Evolutionary conservation across 129 eudicot species (phyloP).

Genomic region (Scalesia atractyloides): DNA sequence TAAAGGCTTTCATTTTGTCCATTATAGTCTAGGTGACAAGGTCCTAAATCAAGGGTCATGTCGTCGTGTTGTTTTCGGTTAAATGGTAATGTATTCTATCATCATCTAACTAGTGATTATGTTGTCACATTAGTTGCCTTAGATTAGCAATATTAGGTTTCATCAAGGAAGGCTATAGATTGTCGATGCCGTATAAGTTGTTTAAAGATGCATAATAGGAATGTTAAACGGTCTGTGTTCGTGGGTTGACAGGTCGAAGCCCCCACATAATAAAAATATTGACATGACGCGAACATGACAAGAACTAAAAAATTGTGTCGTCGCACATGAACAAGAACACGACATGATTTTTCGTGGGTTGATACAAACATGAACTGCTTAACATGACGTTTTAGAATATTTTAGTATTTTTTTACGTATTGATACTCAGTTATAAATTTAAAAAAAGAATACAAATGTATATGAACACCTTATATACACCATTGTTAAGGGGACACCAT

Average conservation of each 20-base stretch:
- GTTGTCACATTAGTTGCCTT: neutral
- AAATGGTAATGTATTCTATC: neutral
- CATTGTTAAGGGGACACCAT: no score
- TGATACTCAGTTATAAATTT: no score
- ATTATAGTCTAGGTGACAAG: neutral
- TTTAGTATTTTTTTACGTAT: no score
- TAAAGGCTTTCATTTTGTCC: neutral
- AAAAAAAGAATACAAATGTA: no score
- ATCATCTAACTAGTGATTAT: neutral
- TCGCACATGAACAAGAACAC: no score
- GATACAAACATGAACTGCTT: no score
- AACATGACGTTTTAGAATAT: no score
- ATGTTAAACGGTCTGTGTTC: neutral
- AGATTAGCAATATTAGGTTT: neutral
- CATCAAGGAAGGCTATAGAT: neutral
- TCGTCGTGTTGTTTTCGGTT: neutral
- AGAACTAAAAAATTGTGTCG: no score
- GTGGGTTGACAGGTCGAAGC: neutral
- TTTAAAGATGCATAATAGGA: neutral
- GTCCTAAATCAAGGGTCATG: slow-evolving; percentile 1
- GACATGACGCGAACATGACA: no score
- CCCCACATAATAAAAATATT: neutral
- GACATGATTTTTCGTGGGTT: no score
- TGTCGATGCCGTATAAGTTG: neutral
- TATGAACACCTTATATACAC: no score